Evolutionary conservation across 768 basidiomycete genomes (phyloP), one percentile per base, ranked within the genome.

Genomic region (Agaricus sinodeliciosus): DNA sequence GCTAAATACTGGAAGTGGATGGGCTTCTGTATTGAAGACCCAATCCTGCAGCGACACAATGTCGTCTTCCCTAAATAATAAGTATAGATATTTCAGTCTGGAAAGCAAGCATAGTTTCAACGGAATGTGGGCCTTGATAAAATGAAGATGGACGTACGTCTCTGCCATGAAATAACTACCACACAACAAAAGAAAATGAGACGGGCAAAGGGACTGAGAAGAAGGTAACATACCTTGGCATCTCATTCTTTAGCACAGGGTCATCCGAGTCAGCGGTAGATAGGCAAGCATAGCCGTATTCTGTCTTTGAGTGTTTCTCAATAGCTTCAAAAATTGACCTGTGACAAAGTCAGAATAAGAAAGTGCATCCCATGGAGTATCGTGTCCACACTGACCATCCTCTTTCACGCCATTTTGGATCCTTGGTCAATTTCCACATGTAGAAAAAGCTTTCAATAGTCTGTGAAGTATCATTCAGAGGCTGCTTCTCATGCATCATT

Each of bases 11-110:
- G 82, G 85, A 8, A 89, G 64, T 2, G 87, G 87, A 58, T 89
- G 87, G 7, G 85, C 86, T 64, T 84, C 82, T 0, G 82, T 84
- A 57, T 82, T 84, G 55, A 82, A 81, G 4, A 84, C 81, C 74
- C 76, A 84, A 42, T 74, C 69, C 18, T 76, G 69, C 35, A 80
- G 66, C 3, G 78, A 71, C 40, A 84, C 67, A 0, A 69, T 65
- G 43, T 82, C 78, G 2, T 69, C 69, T 54, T 85, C 81, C 25
- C 71, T 75, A 58, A 85, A 86, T 34, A 84, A 63, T n/a, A 87
- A 70, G 64, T 79, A 84, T 3, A 84, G 71, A 59, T 86, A 86
- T 63, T 85, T 85, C 34, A 85, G 63, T 3, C 76, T 78, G 56
- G 73, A 72, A 0, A 16, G 7, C 31, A 74, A 63, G 57, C 77